A percentile compares a stretch with the other conserved stretches of the same genome.
These are phyloP conservation scores for Colletotrichum shisoi DNA, from an alignment of 2,329 filamentous ascomycete species.

Conservation along the genomic window DNA sequence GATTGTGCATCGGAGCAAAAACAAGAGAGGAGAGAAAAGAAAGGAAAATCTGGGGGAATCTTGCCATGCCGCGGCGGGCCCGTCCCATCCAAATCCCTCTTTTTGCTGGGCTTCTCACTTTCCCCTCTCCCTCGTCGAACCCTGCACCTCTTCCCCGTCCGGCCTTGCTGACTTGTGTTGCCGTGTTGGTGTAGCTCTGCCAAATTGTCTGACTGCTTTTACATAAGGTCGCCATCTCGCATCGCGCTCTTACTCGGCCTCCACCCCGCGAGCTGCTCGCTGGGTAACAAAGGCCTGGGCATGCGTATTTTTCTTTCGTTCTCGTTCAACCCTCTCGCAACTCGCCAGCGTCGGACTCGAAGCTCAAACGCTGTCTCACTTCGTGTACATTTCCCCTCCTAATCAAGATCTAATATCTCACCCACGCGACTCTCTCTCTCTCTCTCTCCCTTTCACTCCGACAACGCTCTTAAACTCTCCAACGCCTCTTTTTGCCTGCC, in stretches of 20 bases:
- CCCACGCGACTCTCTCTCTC: neutral
- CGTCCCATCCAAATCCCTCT: slow-evolving; percentile 24
- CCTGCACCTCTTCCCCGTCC: slow-evolving; percentile 14
- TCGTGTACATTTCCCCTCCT: slow-evolving; percentile 19
- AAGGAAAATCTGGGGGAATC: slow-evolving; percentile 32
- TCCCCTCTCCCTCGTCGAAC: slow-evolving; percentile 19
- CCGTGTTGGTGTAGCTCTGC: slow-evolving; percentile 12
- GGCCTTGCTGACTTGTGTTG: slow-evolving; percentile 12
- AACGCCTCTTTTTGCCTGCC: neutral
- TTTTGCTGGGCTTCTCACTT: slow-evolving; percentile 9
- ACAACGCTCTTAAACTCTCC: slow-evolving; percentile 1
- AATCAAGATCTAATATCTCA: slow-evolving; percentile 31
- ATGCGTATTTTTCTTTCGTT: slow-evolving; percentile 4
- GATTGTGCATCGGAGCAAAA: slow-evolving; percentile 15
- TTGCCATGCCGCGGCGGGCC: slow-evolving; percentile 28
- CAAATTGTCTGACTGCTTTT: slow-evolving; percentile 9
- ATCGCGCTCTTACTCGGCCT: neutral
- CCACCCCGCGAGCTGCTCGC: slow-evolving; percentile 10
- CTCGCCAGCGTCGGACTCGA: neutral
- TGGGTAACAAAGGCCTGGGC: slow-evolving; percentile 24
- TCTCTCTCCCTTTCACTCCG: neutral
- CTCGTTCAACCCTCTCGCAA: neutral
- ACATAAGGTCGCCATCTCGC: slow-evolving; percentile 22
- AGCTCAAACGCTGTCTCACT: slow-evolving; percentile 17
- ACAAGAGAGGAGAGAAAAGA: too few species aligned